Conservation (phyloP, 192 early-diverging fungal species). For the Coemansia erecta region DNA sequence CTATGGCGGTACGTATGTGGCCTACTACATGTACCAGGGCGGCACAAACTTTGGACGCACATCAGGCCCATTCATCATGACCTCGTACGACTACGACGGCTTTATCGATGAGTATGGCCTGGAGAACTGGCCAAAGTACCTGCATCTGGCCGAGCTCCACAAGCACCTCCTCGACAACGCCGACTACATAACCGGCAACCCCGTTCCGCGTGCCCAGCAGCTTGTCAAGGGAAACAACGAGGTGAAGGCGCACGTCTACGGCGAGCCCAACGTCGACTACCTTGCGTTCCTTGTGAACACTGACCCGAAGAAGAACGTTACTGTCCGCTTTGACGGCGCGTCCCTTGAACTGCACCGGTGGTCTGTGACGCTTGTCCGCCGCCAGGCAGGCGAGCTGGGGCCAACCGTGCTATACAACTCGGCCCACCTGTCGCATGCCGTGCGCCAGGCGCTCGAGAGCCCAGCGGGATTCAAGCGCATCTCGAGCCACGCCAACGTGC, state of each 20-base stretch:
- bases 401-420: conserved; percentile 31
- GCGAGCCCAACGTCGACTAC: conserved; percentile 8
- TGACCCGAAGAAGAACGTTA: conserved; percentile 4
- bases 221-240: conserved; percentile 2
- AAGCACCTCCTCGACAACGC: conserved; percentile 16
- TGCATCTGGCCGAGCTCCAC: conserved; percentile 42
- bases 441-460: conserved; percentile 12
- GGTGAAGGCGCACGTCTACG: conserved; percentile 26
- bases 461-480: conserved; percentile 19
- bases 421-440: conserved; percentile 9
- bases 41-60: conserved; percentile 66
- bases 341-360: conserved; percentile 19
- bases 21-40: conserved; percentile 66
- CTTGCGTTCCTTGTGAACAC: conserved; percentile 40
- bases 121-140: conserved; percentile 53
- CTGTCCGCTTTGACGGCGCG: conserved; percentile 20
- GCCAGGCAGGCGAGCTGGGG: not conserved
- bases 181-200: conserved; percentile 14
- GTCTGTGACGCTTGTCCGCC: conserved; percentile 37
- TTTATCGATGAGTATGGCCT: conserved; percentile 53
- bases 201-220: conserved; percentile 9
- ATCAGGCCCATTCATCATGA: conserved; percentile 40
- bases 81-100: conserved; percentile 52
- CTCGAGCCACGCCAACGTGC: not conserved
- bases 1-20: conserved; percentile 56